Evolutionary conservation across 2,329 filamentous ascomycete species (phyloP).

Genomic region (Penicillium sp.): DNA sequence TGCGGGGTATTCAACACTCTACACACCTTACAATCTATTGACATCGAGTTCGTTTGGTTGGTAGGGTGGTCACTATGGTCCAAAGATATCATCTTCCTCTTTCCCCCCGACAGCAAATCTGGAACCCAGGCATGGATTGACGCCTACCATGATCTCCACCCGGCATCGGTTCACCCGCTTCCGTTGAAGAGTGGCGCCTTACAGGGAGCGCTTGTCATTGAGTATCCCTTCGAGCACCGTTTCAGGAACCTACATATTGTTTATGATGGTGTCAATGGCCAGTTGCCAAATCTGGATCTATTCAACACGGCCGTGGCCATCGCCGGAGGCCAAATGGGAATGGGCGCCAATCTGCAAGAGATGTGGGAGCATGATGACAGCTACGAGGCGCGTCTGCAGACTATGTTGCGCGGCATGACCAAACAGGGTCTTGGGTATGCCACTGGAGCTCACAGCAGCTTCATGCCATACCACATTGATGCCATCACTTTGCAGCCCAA

Average conservation of each 20-base stretch:
- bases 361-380: slow-evolving; percentile 75
- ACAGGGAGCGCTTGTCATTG: slow-evolving; percentile 89
- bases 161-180: slow-evolving; percentile 68
- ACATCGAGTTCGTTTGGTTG: slow-evolving; percentile 16
- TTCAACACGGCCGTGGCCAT: slow-evolving; percentile 92
- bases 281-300: slow-evolving; percentile 90
- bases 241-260: slow-evolving; percentile 89
- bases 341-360: slow-evolving; percentile 77
- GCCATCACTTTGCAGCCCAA: slow-evolving; percentile 90
- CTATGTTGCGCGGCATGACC: slow-evolving; percentile 89
- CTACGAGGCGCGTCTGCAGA: slow-evolving; percentile 79
- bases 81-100: slow-evolving; percentile 92
- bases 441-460: slow-evolving; percentile 87
- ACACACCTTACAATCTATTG: neutral
- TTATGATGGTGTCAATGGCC: slow-evolving; percentile 94
- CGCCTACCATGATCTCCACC: slow-evolving; percentile 90
- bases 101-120: slow-evolving; percentile 83
- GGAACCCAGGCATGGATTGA: slow-evolving; percentile 97
- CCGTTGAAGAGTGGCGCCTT: slow-evolving; percentile 90
- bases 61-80: slow-evolving; percentile 94
- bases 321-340: slow-evolving; percentile 87
- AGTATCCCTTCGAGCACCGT: slow-evolving; percentile 80
- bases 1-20: neutral
- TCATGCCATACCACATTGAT: slow-evolving; percentile 97
- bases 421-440: slow-evolving; percentile 87